Evolutionary conservation across 495 filamentous ascomycete genomes (phyloP), one percentile per base, ranked within the genome.

Genomic region (Pyrenula massariospora): DNA sequence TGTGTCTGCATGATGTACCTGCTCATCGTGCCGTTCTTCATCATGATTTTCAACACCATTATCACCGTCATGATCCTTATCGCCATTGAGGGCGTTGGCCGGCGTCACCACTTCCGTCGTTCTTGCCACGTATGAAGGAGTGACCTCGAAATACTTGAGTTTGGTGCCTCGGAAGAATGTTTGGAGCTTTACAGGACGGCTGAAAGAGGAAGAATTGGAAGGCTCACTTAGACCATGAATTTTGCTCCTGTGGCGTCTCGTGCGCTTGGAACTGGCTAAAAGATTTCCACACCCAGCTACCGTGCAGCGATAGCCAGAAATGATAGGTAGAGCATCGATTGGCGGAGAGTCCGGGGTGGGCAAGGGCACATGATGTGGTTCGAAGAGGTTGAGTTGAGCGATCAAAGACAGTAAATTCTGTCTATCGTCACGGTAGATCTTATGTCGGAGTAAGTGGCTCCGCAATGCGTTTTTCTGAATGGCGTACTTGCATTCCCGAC

Each of bases 81-180:
- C n/a, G n/a, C n/a, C n/a, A n/a, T n/a, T n/a, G n/a, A n/a, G n/a
- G n/a, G n/a, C n/a, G n/a, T n/a, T n/a, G 42, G 25, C 50, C 36
- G 12, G 15, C 42, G 31, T 8, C 31, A 42, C 8, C 31, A 42
- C 31, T 42, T 5, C 15, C 8, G 5, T 15, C 31, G 31, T 42
- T 24, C 25, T 24, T 42, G 19, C 19, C 24, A 20, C 1, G 15
- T 19, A 24, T 12, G 56, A 25, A 22, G 59, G 22, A 22, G 56
- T 24, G 22, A 70, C 66, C 54, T 71, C 66, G 49, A 71, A 70
- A 56, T 71, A 71, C 56, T 59, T 62, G n/a, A 71, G 10, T 56
- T 70, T 71, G 11, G 67, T 71, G 12, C 68, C 68, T 3, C 66
- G 65, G 25, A 67, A 71, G 58, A 70, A 70, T 0, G 68, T 71